Conservation (phyloP, 2,329 filamentous ascomycete genomes). For the Monilinia fructigena region DNA sequence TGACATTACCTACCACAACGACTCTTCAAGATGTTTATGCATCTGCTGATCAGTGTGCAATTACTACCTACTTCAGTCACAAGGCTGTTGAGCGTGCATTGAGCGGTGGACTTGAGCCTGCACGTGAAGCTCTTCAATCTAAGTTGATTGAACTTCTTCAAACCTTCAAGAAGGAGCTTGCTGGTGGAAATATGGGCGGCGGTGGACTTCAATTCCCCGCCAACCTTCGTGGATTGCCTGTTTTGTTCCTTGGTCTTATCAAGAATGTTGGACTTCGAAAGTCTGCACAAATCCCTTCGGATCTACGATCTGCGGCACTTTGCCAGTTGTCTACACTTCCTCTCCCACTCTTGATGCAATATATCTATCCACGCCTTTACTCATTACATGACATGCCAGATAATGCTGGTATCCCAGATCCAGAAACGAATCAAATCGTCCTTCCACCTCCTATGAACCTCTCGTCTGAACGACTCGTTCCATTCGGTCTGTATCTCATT, state of each 20-base stretch:
- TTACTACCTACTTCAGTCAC: conserved; percentile 93
- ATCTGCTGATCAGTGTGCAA: conserved; percentile 89
- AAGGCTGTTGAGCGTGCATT: conserved; percentile 93
- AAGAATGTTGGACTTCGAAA: conserved; percentile 94
- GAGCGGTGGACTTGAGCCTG: conserved; percentile 82
- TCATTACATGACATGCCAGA: conserved; percentile 96
- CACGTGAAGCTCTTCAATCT: conserved; percentile 83
- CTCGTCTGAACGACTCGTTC: conserved; percentile 80
- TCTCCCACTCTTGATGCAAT: conserved; percentile 85
- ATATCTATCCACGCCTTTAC: conserved; percentile 84
- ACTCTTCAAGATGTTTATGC: conserved; percentile 89
- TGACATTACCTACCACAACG: conserved; percentile 89
- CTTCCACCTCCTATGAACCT: conserved; percentile 84
- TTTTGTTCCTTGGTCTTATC: conserved; percentile 89
- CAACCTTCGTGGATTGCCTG: conserved; percentile 83
- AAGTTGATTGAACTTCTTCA: conserved; percentile 91
- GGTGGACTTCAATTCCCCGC: conserved; percentile 90
- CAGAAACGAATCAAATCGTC: conserved; percentile 82
- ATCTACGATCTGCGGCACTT: conserved; percentile 88
- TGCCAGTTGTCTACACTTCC: conserved; percentile 93
- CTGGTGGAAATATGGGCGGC: conserved; percentile 90
- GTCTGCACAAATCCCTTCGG: conserved; percentile 89
- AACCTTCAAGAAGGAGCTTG: conserved; percentile 96
- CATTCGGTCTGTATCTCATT: conserved; percentile 92
- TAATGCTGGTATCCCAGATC: conserved; percentile 80